Evolutionary conservation across 2,329 filamentous ascomycete genomes (phyloP), one percentile per base, ranked within the genome.

Genomic region (Penicillium sp.): DNA sequence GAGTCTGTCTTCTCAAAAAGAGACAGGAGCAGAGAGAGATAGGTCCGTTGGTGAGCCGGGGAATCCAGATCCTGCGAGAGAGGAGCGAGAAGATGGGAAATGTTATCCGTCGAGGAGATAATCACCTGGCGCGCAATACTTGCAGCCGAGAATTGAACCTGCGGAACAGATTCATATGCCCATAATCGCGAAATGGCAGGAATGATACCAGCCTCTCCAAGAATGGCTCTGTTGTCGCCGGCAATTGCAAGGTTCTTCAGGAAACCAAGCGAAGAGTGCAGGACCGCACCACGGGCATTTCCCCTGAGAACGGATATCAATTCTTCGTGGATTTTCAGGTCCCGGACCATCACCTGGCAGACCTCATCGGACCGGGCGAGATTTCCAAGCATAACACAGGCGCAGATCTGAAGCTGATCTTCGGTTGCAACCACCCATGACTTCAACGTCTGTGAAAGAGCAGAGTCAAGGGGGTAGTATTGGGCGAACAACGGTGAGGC

Each of bases 331-430:
- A 79, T 68, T 13, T 69, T 62, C 26, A 76, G 58, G 14, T 76
- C 63, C 26, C 64, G 63, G 9, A 78, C 72, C 69, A 81, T 75
- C 11, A 62, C 62, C 51, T 67, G 60, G 50, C 78, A 80, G 29
- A 76, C 67, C 37, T 70, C 71, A 50, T 78, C 75, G 9, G 75
- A 76, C 34, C 76, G 72, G 31, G 77, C 77, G 35, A 79, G 55
- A 55, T 81, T 81, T 8, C 79, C 79, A 14, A 80, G 69, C 59
- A 80, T 75, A 40, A 80, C 66, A 57, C 77, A 79, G 18, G 77
- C 72, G 50, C 77, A 78, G 45, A 78, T 72, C 39, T 77, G 72
- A 29, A 80, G 69, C 45, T 79, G 75, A n/a, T 76, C 72, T 45
- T 78, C 70, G 2, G 62, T 53, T 22, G 68, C 65, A 13, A 60